Evolutionary conservation across 805 yeast species (phyloP), one percentile per base, ranked within the genome.

Genomic region (Cyberlindnera euphorbiae): DNA sequence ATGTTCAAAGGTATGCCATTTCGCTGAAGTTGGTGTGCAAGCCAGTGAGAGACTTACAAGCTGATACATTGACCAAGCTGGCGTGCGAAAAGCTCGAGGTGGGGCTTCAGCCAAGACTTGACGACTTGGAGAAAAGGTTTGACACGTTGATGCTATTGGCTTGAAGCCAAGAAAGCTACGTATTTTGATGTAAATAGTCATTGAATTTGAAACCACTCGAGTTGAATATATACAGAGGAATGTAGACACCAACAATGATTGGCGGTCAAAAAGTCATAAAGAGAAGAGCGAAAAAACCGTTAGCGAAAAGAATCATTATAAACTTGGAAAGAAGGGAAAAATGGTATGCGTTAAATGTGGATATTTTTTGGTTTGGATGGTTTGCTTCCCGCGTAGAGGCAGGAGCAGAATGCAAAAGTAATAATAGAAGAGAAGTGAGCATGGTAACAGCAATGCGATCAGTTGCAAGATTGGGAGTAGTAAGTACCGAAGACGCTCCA

Each of bases 401-500:
- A n/a, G n/a, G n/a, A n/a, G n/a, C n/a, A n/a, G n/a, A n/a, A n/a
- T n/a, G n/a, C n/a, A n/a, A n/a, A n/a, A n/a, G n/a, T n/a, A n/a
- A n/a, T n/a, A n/a, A n/a, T n/a, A n/a, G n/a, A n/a, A n/a, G n/a
- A n/a, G n/a, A n/a, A n/a, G n/a, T n/a, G n/a, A n/a, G n/a, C n/a
- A n/a, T n/a, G n/a, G n/a, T n/a, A n/a, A n/a, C n/a, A n/a, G n/a
- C n/a, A n/a, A n/a, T n/a, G n/a, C 16, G 26, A 10, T 35, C 26
- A 39, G 36, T 29, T 26, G 28, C 39, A 24, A 27, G 41, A 33
- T 11, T 21, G 18, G 8, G 39, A 25, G 35, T 86, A 86, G 60
- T 79, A 78, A 28, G 70, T 69, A 22, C 85, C 88, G 59, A 86
- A 85, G 10, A 86, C 95, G 38, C 75, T 78, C 85, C 88, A 81